phyloP scores from a whole-genome alignment of 1,284 basidiomycete genomes.

The Puccinia polysora region DNA sequence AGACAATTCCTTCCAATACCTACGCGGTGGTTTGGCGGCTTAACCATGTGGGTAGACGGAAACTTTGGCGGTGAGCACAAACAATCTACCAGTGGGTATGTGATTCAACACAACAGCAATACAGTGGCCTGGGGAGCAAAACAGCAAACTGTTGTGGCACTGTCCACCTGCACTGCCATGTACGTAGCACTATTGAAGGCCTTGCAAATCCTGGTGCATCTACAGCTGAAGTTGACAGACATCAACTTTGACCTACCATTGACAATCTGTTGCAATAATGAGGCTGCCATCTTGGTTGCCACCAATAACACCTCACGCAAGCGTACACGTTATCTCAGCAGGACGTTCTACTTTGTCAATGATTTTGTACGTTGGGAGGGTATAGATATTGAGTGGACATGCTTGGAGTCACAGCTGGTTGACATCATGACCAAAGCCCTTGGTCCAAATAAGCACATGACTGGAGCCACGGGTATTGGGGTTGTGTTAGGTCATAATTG shows the following conservation, averaged over 20 bases:
- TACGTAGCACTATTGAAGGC: not conserved
- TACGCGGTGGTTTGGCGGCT: not conserved
- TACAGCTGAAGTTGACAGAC: not conserved
- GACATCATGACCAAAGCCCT: not conserved
- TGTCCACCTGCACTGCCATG: not conserved
- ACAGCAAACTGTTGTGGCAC: slow-evolving; percentile 5
- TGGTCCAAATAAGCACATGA: not conserved
- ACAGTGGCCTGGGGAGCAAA: not conserved
- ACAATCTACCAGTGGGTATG: no score
- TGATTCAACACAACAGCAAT: not conserved
- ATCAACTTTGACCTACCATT: not conserved
- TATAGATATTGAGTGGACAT: not conserved
- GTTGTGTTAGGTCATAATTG: not conserved
- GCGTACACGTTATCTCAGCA: not conserved
- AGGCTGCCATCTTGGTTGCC: not conserved
- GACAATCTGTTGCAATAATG: not conserved
- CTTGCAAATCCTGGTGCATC: not conserved
- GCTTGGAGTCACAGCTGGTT: not conserved
- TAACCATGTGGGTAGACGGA: not conserved
- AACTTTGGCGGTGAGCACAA: slow-evolving; percentile 1
- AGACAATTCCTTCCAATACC: not conserved
- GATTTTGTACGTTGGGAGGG: not conserved
- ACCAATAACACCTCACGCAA: not conserved
- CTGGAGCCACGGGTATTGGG: not conserved
- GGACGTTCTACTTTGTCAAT: not conserved